phyloP scores from a whole-genome alignment of 345 rosid species.

The Rhizophora mangle region DNA sequence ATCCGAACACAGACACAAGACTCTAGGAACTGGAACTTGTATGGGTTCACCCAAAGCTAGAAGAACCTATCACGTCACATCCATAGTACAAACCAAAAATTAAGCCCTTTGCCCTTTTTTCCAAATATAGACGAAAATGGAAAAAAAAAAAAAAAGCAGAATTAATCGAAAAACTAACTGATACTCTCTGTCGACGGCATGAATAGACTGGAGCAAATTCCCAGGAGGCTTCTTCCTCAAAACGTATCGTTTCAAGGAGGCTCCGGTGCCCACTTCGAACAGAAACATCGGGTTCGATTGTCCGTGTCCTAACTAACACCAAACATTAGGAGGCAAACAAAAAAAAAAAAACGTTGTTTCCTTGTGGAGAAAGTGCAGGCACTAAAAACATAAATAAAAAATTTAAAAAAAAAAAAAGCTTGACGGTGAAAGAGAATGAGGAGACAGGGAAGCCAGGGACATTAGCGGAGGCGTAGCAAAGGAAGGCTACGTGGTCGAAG shows the following conservation, averaged over 20 bases:
- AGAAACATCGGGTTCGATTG: slow-evolving; percentile 95
- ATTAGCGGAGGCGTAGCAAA: slow-evolving; percentile 52
- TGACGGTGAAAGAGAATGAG: slow-evolving; percentile 53
- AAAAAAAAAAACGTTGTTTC: not conserved
- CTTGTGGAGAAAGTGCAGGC: not conserved
- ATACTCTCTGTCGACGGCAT: slow-evolving; percentile 89
- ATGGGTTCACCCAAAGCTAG: slow-evolving; percentile 72
- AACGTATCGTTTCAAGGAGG: slow-evolving; percentile 63
- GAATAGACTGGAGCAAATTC: slow-evolving; percentile 76
- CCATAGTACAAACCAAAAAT: not conserved
- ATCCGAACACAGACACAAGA: slow-evolving; percentile 70
- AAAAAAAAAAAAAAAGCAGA: not conserved
- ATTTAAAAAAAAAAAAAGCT: slow-evolving; percentile 16
- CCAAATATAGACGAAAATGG: too few relatives aligned
- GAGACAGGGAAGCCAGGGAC: slow-evolving; percentile 65
- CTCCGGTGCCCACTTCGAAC: slow-evolving; percentile 57
- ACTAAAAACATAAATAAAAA: not conserved
- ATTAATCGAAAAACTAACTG: slow-evolving; percentile 36
- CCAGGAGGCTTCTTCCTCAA: slow-evolving; percentile 97
- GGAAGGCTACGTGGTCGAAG: slow-evolving; percentile 61
- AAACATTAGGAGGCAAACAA: not conserved
- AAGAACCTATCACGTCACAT: slow-evolving; percentile 49
- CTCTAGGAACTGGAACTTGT: slow-evolving; percentile 80
- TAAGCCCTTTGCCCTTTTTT: too few relatives aligned
- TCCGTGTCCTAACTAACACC: slow-evolving; percentile 79